phyloP scores from a whole-genome alignment of 2,329 filamentous ascomycete genomes.

The Cladosporium sp. region DNA sequence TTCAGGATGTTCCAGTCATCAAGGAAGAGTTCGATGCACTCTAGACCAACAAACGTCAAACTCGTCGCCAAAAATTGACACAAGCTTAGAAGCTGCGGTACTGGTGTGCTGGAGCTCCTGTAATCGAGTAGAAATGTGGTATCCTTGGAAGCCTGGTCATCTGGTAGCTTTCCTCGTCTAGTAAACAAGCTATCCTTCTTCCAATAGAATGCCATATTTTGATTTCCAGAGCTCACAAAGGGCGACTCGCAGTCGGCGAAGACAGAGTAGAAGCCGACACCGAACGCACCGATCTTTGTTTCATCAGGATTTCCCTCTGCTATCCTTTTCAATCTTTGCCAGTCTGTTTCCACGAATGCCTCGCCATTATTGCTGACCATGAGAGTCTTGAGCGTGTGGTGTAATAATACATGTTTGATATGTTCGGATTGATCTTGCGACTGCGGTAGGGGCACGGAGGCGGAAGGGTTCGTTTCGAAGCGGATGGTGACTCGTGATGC shows the following conservation, averaged over 20 bases:
- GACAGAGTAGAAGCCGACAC: conserved; percentile 97
- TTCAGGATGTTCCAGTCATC: conserved; percentile 79
- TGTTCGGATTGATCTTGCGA: conserved; percentile 64
- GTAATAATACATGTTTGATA: conserved; percentile 74
- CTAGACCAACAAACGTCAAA: conserved; percentile 86
- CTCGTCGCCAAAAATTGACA: conserved; percentile 92
- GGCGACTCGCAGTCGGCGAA: conserved; percentile 98
- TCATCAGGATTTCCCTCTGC: conserved; percentile 99
- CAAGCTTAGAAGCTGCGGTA: conserved; percentile 80
- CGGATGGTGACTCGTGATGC: conserved; percentile 84
- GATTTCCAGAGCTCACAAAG: conserved; percentile 85
- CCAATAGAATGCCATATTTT: conserved; percentile 99
- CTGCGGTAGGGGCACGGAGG: conserved; percentile 63
- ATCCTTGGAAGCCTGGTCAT: conserved; percentile 52
- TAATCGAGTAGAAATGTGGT: conserved; percentile 96
- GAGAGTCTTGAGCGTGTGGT: conserved; percentile 83
- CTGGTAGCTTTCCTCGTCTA: conserved; percentile 68
- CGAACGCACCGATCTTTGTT: conserved; percentile 97
- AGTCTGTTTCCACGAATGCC: conserved; percentile 84
- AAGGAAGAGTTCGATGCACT: conserved; percentile 83
- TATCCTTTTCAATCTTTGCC: conserved; percentile 88
- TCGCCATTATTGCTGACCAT: conserved; percentile 90
- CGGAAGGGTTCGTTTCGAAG: conserved; percentile 85
- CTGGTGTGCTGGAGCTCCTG: conserved; percentile 76
- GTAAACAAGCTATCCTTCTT: conserved; percentile 98